A percentile compares a stretch with the other conserved stretches of the same genome.
Evolutionary conservation across 2,329 filamentous ascomycete genomes (phyloP).

Genomic region (Monosporascus sp.): DNA sequence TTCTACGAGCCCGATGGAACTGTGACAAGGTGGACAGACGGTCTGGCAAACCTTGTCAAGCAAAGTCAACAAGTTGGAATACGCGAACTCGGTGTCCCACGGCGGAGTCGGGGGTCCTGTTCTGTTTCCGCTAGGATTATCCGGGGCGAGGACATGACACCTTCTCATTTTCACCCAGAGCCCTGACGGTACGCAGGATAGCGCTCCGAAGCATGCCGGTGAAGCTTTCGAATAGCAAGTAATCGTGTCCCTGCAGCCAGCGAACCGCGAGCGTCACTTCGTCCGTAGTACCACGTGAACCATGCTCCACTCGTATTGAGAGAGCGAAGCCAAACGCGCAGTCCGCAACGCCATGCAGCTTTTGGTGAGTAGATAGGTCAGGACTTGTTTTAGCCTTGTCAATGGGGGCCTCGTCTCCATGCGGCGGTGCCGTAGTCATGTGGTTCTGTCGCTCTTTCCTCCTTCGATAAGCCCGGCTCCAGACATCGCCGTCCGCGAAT

Average conservation of each 20-base stretch:
- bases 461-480: slow-evolving; percentile 69
- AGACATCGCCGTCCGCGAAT: slow-evolving; percentile 66
- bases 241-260: slow-evolving; percentile 73
- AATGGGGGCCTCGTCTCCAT: slow-evolving; percentile 3
- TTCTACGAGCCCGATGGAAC: too few species aligned
- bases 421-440: slow-evolving; percentile 9
- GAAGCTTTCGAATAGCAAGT: slow-evolving; percentile 79
- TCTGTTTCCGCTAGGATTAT: too few species aligned
- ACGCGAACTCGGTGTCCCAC: too few species aligned
- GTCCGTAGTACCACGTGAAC: slow-evolving; percentile 24
- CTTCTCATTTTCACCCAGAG: neutral
- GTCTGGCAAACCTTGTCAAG: too few species aligned
- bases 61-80: too few species aligned
- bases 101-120: too few species aligned
- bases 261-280: slow-evolving; percentile 50
- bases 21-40: too few species aligned
- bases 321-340: slow-evolving; percentile 57
- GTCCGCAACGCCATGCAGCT: slow-evolving; percentile 29
- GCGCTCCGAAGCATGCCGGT: slow-evolving; percentile 60
- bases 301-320: slow-evolving; percentile 35
- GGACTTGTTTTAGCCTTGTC: neutral
- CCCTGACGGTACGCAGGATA: neutral
- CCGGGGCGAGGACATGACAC: too few species aligned
- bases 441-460: slow-evolving; percentile 39
- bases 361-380: slow-evolving; percentile 8